Conservation (phyloP, 225 moss, liverwort and hornwort species). For the Lunularia cruciata region DNA sequence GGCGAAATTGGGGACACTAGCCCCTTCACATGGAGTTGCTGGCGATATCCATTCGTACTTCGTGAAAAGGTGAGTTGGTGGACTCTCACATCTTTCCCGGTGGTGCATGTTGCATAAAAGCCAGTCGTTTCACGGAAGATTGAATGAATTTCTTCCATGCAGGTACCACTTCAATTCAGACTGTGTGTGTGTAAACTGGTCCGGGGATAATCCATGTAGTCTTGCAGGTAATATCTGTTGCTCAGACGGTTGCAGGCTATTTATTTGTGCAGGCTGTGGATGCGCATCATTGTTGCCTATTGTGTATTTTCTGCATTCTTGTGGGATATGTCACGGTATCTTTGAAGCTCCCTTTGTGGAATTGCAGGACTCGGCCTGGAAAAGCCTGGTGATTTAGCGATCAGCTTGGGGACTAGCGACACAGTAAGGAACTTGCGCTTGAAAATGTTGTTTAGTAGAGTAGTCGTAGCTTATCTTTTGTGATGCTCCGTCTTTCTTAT, state of each 20-base stretch:
- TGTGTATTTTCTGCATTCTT: neutral
- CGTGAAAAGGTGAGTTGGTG: slow-evolving; percentile 59
- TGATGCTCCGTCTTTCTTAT: too few relatives aligned
- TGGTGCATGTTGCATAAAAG: neutral
- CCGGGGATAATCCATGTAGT: slow-evolving; percentile 96
- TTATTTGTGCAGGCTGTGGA: too few relatives aligned
- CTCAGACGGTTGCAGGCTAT: neutral
- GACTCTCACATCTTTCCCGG: neutral
- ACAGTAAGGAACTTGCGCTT: slow-evolving; percentile 79
- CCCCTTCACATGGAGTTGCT: slow-evolving; percentile 67
- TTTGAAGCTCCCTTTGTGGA: neutral
- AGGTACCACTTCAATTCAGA: slow-evolving; percentile 70
- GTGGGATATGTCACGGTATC: neutral
- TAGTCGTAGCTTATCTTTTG: too few relatives aligned
- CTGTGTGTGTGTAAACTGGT: slow-evolving; percentile 77
- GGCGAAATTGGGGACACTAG: slow-evolving; percentile 78
- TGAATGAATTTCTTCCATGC: too few relatives aligned
- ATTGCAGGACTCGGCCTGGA: slow-evolving; percentile 79
- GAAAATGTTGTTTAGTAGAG: too few relatives aligned
- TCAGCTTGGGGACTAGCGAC: slow-evolving; percentile 96
- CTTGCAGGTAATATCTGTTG: slow-evolving; percentile 64
- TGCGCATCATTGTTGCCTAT: too few relatives aligned
- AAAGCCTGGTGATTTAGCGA: slow-evolving; percentile 80
- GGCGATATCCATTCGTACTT: slow-evolving; percentile 66
- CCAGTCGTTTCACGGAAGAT: neutral